These are phyloP conservation scores for Fraxinus floribunda DNA, from an alignment of 305 asterid species.

Conservation along the genomic window DNA sequence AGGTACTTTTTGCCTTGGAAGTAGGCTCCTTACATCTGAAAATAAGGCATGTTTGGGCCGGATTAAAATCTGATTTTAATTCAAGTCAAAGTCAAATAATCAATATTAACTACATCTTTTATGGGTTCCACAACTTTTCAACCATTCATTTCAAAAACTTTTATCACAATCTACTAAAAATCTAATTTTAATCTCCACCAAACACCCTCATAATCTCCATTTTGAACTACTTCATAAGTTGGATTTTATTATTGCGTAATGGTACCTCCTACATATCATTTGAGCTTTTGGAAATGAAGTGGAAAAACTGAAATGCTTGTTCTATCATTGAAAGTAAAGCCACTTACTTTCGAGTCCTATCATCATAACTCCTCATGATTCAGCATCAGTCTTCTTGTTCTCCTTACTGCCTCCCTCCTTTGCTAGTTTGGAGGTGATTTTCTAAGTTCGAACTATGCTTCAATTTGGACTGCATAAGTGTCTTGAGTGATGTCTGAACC, in stretches of 20 bases:
- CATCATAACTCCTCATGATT: neutral
- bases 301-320: neutral
- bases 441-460: neutral
- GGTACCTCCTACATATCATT: neutral
- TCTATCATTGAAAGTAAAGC: neutral
- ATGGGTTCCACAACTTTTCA: too few species aligned
- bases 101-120: too few species aligned
- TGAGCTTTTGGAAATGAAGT: neutral
- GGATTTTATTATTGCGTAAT: neutral
- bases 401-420: neutral
- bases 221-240: neutral
- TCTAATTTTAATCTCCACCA: too few species aligned
- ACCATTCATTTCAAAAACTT: too few species aligned
- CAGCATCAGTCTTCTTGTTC: neutral
- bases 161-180: too few species aligned
- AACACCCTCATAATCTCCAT: neutral
- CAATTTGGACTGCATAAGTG: neutral
- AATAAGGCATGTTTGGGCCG: neutral
- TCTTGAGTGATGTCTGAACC: neutral
- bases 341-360: neutral
- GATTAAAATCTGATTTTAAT: too few species aligned
- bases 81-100: too few species aligned
- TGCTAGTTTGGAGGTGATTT: neutral
- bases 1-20: neutral
- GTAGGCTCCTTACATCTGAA: neutral